Evolutionary conservation across 495 filamentous ascomycete species (phyloP).

Genomic region (Tuber umbilicatum): DNA sequence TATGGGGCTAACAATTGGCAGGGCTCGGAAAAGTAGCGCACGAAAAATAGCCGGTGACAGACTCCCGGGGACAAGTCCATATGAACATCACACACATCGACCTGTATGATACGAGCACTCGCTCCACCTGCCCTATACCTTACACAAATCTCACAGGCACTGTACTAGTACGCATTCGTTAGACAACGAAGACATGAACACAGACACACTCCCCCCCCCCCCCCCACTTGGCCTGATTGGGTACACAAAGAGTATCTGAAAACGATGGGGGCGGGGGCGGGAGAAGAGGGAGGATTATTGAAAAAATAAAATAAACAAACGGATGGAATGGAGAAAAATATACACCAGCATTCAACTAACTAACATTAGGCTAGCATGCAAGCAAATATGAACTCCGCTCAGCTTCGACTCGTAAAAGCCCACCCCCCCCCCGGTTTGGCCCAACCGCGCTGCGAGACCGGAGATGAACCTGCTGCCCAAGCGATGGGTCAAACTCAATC

Average conservation of each 20-base stretch:
- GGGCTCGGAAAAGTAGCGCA: slow-evolving; percentile 20
- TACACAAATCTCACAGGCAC: not conserved
- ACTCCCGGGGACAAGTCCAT: slow-evolving; percentile 18
- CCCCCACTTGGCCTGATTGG: not conserved
- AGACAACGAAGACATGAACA: not conserved
- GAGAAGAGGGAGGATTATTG: not conserved
- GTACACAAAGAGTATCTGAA: not conserved
- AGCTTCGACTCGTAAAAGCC: slow-evolving; percentile 13
- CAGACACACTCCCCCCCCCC: not conserved
- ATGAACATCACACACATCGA: slow-evolving; percentile 21
- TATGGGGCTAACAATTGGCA: slow-evolving; percentile 11
- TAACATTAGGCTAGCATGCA: not conserved
- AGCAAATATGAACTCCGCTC: not conserved
- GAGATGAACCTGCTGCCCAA: slow-evolving; percentile 36
- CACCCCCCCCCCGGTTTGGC: slow-evolving; percentile 18
- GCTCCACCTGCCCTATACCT: slow-evolving; percentile 5
- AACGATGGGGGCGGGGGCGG: not conserved
- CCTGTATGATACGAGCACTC: slow-evolving; percentile 32
- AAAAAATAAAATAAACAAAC: not conserved
- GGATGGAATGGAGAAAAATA: slow-evolving; percentile 1
- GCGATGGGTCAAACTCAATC: slow-evolving; percentile 10
- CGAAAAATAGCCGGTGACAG: slow-evolving; percentile 30
- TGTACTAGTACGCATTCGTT: not conserved
- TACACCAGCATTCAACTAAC: not conserved
- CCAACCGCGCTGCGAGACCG: slow-evolving; percentile 36